Evolutionary conservation across 495 filamentous ascomycete genomes (phyloP), one percentile per base, ranked within the genome.

Genomic region (Penicillium dipodomyicola): DNA sequence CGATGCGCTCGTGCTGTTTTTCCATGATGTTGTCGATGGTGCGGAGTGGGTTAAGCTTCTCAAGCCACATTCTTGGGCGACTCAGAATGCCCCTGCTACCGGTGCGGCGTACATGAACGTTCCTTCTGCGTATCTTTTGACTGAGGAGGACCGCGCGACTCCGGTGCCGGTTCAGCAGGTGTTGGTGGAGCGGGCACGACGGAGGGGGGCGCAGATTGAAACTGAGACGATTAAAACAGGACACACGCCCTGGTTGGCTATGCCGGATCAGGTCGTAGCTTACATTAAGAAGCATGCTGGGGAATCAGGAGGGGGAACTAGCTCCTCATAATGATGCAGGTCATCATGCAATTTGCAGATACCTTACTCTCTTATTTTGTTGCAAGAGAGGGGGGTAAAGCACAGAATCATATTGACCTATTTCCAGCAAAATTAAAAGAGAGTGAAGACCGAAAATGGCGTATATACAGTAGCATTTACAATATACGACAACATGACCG

Each of bases 1-100:
- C 14, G 64, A 75, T 27, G 66, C 75, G 0, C 64, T 61, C 15
- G 41, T 48, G 2, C 57, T 72, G 2, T 73, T 75, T 46, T 72
- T 75, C 61, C 68, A 72, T 32, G 73, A 77, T 47, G 67, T 73
- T 8, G 67, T 72, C n/a, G 63, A 73, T 57, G 70, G 71, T 0
- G 50, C 58, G 22, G 23, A 63, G 23, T 74, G 72, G 72, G 68
- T 63, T 5, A 30, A 61, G 30, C 64, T 61, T 4, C 67, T 75
- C 0, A 64, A 63, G 3, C 69, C 71, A 8, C 69, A 73, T 58
- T 64, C 71, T 1, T 70, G 65, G 64, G 62, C 57, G 22, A 71
- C 71, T 10, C 70, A 70, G 53, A 66, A 60, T 35, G 41, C 68
- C 1, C 71, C 72, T 6, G 69, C 71, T 5, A 69, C 69, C 1